Base-by-base conservation (phyloP, 495 filamentous ascomycete species). In the Podospora tetraspora region DNA sequence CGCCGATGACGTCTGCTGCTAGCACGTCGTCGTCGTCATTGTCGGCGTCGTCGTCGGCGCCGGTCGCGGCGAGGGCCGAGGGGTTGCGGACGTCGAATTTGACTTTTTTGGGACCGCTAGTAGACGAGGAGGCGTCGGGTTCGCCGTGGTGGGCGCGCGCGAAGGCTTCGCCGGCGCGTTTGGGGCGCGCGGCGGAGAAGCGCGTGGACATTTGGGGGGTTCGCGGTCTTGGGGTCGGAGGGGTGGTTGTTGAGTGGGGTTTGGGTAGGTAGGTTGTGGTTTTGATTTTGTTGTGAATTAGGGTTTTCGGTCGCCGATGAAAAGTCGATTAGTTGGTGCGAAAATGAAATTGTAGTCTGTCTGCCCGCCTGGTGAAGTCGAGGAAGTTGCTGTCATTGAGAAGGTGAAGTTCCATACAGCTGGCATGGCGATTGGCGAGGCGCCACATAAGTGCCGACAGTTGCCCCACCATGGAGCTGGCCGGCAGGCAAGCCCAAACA, bases 21-120 rank as follows among this genome's bases (percentile, higher is more conserved):
- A 97, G 86, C 24, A 92, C 85, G 3, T 90, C 84, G 71, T 93
- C 92, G 24, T 71, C 70, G 56, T 92, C 92, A 5, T 91, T 85
- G 69, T 91, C 92, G 21, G 73, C 73, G 34, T 94, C 92, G 68
- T 94, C 92, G 3, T 84, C 85, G 2, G 86, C 91, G 69, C 83
- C 43, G 43, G 43, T 84, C 0, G 93, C 87, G 4, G 91, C 93
- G 0, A 99, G 86, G 0, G 92, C 90, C 23, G 92, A 96, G 1
- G 95, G 95, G 75, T 98, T 98, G 71, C 96, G 91, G 25, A 93
- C 81, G 78, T 98, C 96, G 81, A 99, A 99, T 75, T 92, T 92
- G 29, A 93, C 90, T 77, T 94, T 96, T 74, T 97, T 97, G 63
- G 52, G 61, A 16, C n/a, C 27, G n/a, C 34, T 3, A 23, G 56